Base-by-base conservation (phyloP, 2,329 filamentous ascomycete genomes). In the Sarocladium kiliense region DNA sequence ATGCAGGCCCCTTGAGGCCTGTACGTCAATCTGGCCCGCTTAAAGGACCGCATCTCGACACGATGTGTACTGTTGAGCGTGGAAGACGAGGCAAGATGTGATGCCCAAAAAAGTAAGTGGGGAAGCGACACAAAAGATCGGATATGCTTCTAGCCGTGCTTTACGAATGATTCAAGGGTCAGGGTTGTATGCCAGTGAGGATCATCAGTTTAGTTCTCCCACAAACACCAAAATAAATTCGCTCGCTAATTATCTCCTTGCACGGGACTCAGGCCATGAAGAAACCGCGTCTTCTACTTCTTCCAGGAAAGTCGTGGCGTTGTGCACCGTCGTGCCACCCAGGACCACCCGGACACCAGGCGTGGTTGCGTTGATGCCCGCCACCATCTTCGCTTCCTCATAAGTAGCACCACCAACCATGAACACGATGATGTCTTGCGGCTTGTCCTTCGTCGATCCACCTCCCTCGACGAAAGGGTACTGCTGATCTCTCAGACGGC, bases 311-410 rank as follows among this genome's bases (percentile, higher is more conserved):
- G 86, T 89, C 11, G 81, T 80, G 59, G 91, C 91, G 65, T 97
- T 99, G 65, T 96, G 89, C 61, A 99, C 80, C 6, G 82, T 85
- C 0, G 94, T 97, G 3, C 91, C 92, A 10, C 91, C 92, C 5
- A 99, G 75, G 11, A 97, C 91, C 3, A 99, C 86, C 55, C 94
- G 82, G 10, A 97, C 81, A 0, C 94, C 94, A 0, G 92, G 92
- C 11, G 89, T 89, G 56, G 87, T 90, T 18, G 91, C 91, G 72
- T 99, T 99, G 57, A 99, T 86, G 62, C 92, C 86, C n/a, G 94
- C 91, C 37, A 97, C 85, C 79, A 91, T 91, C 75, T 96, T 97
- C 5, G 94, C 92, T 71, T 99, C 94, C 70, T 99, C 94, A 65
- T 97, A 99, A 0, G 94, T 99, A 18, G 88, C 86, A 2, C 94